A percentile compares a stretch with the other conserved stretches of the same genome.
Evolutionary conservation across 306 rosid species (phyloP).

Genomic region (Cucumis sativus): Cucumber_9930_V3 NC_026657.2:7267001-7267500

Average conservation of each 20-base stretch:
- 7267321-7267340: constrained; percentile 97
- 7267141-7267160: constrained; percentile 73
- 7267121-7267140: constrained; percentile 94
- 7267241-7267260: constrained; percentile 20
- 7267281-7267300: constrained; percentile 79
- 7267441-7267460: not conserved
- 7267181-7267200: constrained; percentile 69
- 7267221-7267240: constrained; percentile 6
- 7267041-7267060: constrained; percentile 77
- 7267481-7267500: not conserved
- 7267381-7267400: not conserved
- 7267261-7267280: constrained; percentile 15
- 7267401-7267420: not conserved
- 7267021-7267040: constrained; percentile 55
- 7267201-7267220: constrained; percentile 57
- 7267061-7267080: constrained; percentile 65
- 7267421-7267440: not conserved
- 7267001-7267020: constrained; percentile 36
- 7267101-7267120: constrained; percentile 78
- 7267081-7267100: constrained; percentile 59
- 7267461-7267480: not conserved
- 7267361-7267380: not conserved
- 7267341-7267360: not conserved
- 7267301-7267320: constrained; percentile 88
- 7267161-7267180: constrained; percentile 93